Evolutionary conservation across 352 stramenopile genomes (phyloP).

Genomic region (Pythium pectinolyticum): DNA sequence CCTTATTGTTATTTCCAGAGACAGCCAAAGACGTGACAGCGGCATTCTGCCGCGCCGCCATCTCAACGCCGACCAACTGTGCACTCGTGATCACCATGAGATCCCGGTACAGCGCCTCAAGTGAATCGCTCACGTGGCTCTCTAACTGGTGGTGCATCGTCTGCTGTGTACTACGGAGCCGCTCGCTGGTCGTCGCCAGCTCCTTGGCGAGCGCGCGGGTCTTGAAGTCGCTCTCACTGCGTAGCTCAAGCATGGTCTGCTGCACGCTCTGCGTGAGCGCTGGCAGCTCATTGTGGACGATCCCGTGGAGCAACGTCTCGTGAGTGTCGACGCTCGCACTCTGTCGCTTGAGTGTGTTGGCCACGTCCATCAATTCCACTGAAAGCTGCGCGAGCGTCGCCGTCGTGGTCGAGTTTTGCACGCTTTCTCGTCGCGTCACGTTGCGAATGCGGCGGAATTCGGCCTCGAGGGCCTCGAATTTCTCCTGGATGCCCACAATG

Average conservation of each 20-base stretch:
- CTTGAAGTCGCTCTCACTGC: constrained; percentile 45
- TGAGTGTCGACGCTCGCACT: constrained; percentile 29
- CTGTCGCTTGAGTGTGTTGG: constrained; percentile 32
- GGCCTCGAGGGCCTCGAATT: constrained; percentile 50
- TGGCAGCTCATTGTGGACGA: constrained; percentile 46
- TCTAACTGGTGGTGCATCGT: constrained; percentile 24
- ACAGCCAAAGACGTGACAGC: too few species aligned
- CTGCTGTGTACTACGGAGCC: constrained; percentile 30
- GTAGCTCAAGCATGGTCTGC: constrained; percentile 41
- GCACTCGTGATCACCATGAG: constrained; percentile 49
- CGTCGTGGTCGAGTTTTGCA: constrained; percentile 25
- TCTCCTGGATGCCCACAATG: constrained; percentile 57
- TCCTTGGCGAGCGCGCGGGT: constrained; percentile 41
- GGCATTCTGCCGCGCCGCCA: constrained; percentile 31
- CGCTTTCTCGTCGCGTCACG: constrained; percentile 38
- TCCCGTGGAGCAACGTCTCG: constrained; percentile 31
- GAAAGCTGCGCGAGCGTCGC: constrained; percentile 20
- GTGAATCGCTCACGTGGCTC: constrained; percentile 30
- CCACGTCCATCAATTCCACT: constrained; percentile 45
- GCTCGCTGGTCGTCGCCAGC: constrained; percentile 34
- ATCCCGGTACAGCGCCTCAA: constrained; percentile 49
- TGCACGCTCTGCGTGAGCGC: constrained; percentile 41
- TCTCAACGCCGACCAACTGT: constrained; percentile 45
- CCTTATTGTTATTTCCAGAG: too few species aligned
- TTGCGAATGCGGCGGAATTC: constrained; percentile 54